Conservation (phyloP, 495 filamentous ascomycete species). For the Aspergillus asperescens region DNA sequence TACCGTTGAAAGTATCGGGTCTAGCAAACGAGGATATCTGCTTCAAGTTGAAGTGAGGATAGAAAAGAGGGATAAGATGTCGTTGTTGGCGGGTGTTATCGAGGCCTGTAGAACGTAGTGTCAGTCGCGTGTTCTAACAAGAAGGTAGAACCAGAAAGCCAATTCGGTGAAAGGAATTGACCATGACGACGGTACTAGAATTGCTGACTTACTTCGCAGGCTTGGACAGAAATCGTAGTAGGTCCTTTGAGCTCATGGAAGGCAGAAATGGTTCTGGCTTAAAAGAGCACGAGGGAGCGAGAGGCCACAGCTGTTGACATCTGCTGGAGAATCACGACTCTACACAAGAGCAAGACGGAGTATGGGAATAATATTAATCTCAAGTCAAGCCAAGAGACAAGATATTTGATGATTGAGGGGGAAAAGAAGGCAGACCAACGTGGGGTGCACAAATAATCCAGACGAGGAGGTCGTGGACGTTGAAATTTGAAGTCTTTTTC, state of each 20-base stretch:
- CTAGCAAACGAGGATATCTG: slow-evolving; percentile 82
- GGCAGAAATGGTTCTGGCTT: slow-evolving; percentile 32
- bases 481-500: slow-evolving; percentile 7
- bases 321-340: slow-evolving; percentile 13
- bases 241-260: slow-evolving; percentile 90
- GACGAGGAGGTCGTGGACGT: background rate
- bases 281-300: slow-evolving; percentile 36
- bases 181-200: too few relatives aligned
- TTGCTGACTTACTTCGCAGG: slow-evolving; percentile 73
- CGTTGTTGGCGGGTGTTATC: slow-evolving; percentile 64
- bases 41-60: slow-evolving; percentile 21
- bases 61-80: slow-evolving; percentile 12
- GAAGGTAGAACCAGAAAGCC: too few relatives aligned
- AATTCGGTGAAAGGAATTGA: slow-evolving; percentile 10
- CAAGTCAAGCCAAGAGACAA: slow-evolving; percentile 7
- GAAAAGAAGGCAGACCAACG: slow-evolving; percentile 8
- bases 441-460: slow-evolving; percentile 10
- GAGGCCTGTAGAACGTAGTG: slow-evolving; percentile 57
- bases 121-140: slow-evolving; percentile 3
- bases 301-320: slow-evolving; percentile 39
- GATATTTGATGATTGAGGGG: background rate
- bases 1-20: slow-evolving; percentile 84
- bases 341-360: too few relatives aligned
- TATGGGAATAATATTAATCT: background rate
- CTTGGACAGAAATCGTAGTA: slow-evolving; percentile 91